Evolutionary conservation across 1,139 yeast genomes (phyloP).

Genomic region (Pichia sp.): DNA sequence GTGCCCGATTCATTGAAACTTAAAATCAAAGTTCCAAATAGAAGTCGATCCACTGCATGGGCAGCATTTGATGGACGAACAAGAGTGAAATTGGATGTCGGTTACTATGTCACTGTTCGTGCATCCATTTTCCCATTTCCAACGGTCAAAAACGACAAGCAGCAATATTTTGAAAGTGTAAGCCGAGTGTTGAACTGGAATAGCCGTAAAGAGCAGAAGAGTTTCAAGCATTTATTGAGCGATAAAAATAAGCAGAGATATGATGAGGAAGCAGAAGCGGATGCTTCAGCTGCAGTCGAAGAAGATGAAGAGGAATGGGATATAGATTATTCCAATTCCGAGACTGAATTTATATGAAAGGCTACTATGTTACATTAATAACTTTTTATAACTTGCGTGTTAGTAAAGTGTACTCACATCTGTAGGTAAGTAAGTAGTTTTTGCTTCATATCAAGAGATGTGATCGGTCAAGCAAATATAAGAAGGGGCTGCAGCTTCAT

Average conservation of each 20-base stretch:
- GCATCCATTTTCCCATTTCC: slow-evolving; percentile 85
- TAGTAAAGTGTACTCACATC: too few relatives aligned
- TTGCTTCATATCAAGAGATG: too few relatives aligned
- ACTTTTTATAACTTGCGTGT: too few relatives aligned
- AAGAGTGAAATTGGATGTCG: slow-evolving; percentile 59
- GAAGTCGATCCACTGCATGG: slow-evolving; percentile 78
- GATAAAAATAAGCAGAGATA: slow-evolving; percentile 36
- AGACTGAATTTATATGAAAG: slow-evolving; percentile 5
- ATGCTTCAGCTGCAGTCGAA: slow-evolving; percentile 8
- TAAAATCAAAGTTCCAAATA: slow-evolving; percentile 62
- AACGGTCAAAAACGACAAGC: slow-evolving; percentile 64
- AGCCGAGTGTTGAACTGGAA: slow-evolving; percentile 85
- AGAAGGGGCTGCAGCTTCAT: too few relatives aligned
- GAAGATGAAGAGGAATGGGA: slow-evolving; percentile 15
- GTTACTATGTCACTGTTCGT: slow-evolving; percentile 68
- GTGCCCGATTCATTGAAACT: slow-evolving; percentile 80
- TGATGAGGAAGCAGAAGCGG: slow-evolving; percentile 15
- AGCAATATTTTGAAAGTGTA: slow-evolving; percentile 78
- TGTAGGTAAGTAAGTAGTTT: too few relatives aligned
- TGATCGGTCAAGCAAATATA: too few relatives aligned
- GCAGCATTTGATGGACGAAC: slow-evolving; percentile 85
- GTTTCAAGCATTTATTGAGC: slow-evolving; percentile 49
- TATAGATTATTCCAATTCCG: slow-evolving; percentile 26
- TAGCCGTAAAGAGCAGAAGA: slow-evolving; percentile 71
- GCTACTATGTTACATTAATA: too few relatives aligned